These are phyloP conservation scores for Syzygium jambos DNA, from an alignment of 345 rosid genomes.

Conservation along the genomic window DNA sequence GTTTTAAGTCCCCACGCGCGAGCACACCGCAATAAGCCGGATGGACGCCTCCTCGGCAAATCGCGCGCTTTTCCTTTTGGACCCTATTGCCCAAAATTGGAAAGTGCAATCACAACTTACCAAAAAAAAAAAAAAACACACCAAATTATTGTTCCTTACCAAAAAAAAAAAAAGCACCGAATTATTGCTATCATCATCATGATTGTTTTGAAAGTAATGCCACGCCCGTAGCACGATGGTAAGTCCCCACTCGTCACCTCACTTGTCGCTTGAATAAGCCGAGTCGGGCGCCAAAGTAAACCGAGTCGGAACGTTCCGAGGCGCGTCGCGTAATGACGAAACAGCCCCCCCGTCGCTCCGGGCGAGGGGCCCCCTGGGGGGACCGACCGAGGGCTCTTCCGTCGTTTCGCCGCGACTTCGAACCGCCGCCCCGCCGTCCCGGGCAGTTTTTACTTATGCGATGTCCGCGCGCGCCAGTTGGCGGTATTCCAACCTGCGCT, in stretches of 20 bases:
- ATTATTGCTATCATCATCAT: neutral
- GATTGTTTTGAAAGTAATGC: neutral
- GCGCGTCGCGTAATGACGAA: too few relatives aligned
- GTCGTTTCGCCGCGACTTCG: neutral
- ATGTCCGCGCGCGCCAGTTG: neutral
- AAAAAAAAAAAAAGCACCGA: neutral
- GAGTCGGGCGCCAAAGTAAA: neutral
- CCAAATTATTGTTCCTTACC: neutral
- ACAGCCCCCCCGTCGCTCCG: neutral
- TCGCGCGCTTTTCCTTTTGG: neutral
- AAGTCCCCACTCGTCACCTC: neutral
- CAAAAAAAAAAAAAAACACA: too few relatives aligned
- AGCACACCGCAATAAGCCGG: neutral
- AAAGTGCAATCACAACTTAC: neutral
- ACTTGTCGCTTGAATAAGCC: too few relatives aligned
- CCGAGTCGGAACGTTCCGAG: neutral
- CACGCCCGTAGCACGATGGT: neutral
- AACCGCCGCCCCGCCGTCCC: neutral
- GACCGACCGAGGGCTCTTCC: neutral
- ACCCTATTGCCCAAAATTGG: neutral
- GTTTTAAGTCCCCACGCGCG: too few relatives aligned
- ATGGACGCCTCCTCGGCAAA: neutral
- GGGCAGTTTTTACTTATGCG: neutral
- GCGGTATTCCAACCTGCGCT: neutral
- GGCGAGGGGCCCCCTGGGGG: neutral